Conservation (phyloP, 441 rosid genomes). For the Hura crepitans region DNA sequence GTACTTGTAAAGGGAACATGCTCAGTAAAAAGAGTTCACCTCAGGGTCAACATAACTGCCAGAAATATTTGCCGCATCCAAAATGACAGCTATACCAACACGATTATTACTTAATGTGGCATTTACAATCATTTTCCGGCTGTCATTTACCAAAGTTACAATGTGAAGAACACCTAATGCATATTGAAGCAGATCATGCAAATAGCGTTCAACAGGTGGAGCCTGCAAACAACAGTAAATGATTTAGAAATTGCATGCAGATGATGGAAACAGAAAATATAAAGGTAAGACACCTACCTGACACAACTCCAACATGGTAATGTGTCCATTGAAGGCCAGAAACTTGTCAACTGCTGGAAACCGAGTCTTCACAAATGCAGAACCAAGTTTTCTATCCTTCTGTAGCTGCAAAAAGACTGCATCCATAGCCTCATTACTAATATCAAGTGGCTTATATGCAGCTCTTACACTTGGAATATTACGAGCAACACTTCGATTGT, state of each 20-base stretch:
- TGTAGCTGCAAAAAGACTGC: slow-evolving; percentile 82
- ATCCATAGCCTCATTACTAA: slow-evolving; percentile 97
- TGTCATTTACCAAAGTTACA: slow-evolving; percentile 71
- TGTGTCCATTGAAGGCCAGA: slow-evolving; percentile 73
- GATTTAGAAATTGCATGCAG: slow-evolving; percentile 11
- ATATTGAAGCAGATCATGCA: slow-evolving; percentile 93
- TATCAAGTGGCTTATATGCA: slow-evolving; percentile 89
- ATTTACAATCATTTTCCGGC: slow-evolving; percentile 87
- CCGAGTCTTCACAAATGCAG: slow-evolving; percentile 76
- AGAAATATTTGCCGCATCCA: slow-evolving; percentile 87
- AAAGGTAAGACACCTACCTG: slow-evolving; percentile 52
- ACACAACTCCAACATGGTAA: slow-evolving; percentile 89
- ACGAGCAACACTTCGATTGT: slow-evolving; percentile 65
- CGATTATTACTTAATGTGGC: slow-evolving; percentile 87
- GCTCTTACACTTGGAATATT: slow-evolving; percentile 77
- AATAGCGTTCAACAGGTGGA: slow-evolving; percentile 92
- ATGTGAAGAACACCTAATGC: slow-evolving; percentile 97
- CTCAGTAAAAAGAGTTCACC: slow-evolving; percentile 38
- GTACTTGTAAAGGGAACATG: not conserved
- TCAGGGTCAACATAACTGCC: slow-evolving; percentile 89
- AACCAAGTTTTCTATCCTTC: slow-evolving; percentile 92
- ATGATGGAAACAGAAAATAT: slow-evolving; percentile 1
- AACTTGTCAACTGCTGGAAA: slow-evolving; percentile 88
- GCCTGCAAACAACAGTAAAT: slow-evolving; percentile 49
- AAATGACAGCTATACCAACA: slow-evolving; percentile 83